Evolutionary conservation across 1,284 basidiomycete species (phyloP).

Genomic region (Ceratobasidium sp.): DNA sequence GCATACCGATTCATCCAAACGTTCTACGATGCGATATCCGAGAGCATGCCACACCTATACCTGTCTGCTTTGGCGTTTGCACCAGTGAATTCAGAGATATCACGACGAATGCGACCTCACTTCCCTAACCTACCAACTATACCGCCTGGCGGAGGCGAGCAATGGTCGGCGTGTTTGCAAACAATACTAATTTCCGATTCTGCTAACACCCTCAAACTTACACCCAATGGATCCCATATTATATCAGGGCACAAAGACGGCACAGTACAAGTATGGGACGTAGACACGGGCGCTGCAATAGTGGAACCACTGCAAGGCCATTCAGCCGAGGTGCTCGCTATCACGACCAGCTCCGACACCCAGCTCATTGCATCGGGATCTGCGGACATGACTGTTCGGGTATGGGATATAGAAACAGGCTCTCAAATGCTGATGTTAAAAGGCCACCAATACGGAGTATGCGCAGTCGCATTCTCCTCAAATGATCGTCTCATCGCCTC

Average conservation of each 20-base stretch:
- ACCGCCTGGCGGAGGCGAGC: not conserved
- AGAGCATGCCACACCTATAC: conserved; percentile 1
- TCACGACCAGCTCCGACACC: not conserved
- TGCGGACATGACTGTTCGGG: conserved; percentile 3
- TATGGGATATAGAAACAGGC: conserved; percentile 18
- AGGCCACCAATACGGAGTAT: no score
- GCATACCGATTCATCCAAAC: not conserved
- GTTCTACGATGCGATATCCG: conserved; percentile 1
- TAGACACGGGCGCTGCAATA: not conserved
- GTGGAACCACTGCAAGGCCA: not conserved
- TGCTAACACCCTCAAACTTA: not conserved
- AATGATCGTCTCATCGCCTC: not conserved
- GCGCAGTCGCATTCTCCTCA: conserved; percentile 20
- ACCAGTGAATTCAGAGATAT: not conserved
- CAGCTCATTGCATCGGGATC: conserved; percentile 12
- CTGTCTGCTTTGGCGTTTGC: not conserved
- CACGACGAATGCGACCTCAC: not conserved
- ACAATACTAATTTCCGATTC: not conserved
- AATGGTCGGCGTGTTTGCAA: not conserved
- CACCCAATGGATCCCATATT: not conserved
- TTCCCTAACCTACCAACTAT: not conserved
- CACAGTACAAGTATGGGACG: conserved; percentile 22
- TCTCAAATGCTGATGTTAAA: no score
- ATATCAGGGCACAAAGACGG: not conserved
- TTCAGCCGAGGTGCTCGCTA: not conserved